These are phyloP conservation scores for Zostera marina DNA, from an alignment of 116 monocot genomes.

Conservation along the genomic window DNA sequence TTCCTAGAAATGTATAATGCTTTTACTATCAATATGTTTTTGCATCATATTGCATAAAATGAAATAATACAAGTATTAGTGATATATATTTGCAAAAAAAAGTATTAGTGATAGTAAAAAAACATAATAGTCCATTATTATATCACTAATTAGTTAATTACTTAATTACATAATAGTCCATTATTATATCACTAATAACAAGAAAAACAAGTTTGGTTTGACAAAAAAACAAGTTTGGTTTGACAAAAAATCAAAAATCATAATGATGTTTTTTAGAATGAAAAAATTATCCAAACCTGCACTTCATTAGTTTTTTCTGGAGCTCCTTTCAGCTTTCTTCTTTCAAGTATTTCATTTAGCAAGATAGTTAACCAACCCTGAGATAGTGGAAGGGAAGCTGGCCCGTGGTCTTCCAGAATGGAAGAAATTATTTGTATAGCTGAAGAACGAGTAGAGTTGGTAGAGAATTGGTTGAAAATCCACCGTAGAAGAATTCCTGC, in stretches of 20 bases:
- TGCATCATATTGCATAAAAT: no score
- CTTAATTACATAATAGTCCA: no score
- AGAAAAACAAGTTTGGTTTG: no score
- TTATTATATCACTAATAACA: no score
- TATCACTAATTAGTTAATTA: no score
- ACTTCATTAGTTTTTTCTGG: constrained; percentile 45
- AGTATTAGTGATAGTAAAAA: no score
- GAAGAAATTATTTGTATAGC: constrained; percentile 51
- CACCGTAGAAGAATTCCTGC: constrained; percentile 68
- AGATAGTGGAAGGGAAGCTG: constrained; percentile 70
- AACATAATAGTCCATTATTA: no score
- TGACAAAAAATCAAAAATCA: neutral
- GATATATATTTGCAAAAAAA: no score
- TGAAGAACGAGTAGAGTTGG: constrained; percentile 27
- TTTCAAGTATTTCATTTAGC: constrained; percentile 50
- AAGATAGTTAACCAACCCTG: constrained; percentile 83
- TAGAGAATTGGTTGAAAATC: constrained; percentile 45
- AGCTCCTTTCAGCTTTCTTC: constrained; percentile 35
- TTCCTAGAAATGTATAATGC: no score
- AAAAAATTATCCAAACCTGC: constrained; percentile 26
- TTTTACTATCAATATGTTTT: no score
- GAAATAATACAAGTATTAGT: no score
- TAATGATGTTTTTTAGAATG: neutral
- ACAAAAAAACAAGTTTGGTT: no score
- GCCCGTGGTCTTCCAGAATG: constrained; percentile 80